phyloP scores from a whole-genome alignment of 1,284 basidiomycete genomes.

The Ustilago vetiveriae region DNA sequence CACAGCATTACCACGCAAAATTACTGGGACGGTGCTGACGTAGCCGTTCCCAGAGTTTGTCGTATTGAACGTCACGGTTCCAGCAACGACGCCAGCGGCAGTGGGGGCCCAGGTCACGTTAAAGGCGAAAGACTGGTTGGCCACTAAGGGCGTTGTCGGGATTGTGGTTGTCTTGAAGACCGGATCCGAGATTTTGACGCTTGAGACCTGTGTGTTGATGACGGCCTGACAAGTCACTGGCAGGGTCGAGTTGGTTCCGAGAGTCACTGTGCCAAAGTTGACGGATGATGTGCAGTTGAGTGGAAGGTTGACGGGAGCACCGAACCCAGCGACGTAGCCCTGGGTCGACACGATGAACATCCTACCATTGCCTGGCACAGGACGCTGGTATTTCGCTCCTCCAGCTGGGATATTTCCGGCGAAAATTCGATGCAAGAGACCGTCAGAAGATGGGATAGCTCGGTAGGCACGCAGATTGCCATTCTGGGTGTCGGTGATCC shows the following conservation, averaged over 20 bases:
- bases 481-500: too few relatives aligned
- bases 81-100: neutral
- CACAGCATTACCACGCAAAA: conserved; percentile 7
- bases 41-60: neutral
- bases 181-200: neutral
- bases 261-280: conserved; percentile 4
- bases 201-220: conserved; percentile 6
- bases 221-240: conserved; percentile 7
- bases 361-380: conserved; percentile 14
- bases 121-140: conserved; percentile 8
- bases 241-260: conserved; percentile 1
- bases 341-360: conserved; percentile 9
- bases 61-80: conserved; percentile 4
- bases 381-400: conserved; percentile 13
- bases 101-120: conserved; percentile 23
- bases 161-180: neutral
- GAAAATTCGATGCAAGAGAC: neutral
- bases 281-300: conserved; percentile 18
- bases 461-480: too few relatives aligned
- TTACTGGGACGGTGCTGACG: conserved; percentile 14
- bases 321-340: conserved; percentile 7
- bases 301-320: conserved; percentile 22
- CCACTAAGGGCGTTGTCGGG: neutral
- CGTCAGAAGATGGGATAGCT: too few relatives aligned
- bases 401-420: conserved; percentile 1